Percentiles rank a stretch among this genome's conserved stretches.
Evolutionary conservation across 371 early-diverging fungal genomes (phyloP).

Genomic region (Aphelidium insulamus): DNA sequence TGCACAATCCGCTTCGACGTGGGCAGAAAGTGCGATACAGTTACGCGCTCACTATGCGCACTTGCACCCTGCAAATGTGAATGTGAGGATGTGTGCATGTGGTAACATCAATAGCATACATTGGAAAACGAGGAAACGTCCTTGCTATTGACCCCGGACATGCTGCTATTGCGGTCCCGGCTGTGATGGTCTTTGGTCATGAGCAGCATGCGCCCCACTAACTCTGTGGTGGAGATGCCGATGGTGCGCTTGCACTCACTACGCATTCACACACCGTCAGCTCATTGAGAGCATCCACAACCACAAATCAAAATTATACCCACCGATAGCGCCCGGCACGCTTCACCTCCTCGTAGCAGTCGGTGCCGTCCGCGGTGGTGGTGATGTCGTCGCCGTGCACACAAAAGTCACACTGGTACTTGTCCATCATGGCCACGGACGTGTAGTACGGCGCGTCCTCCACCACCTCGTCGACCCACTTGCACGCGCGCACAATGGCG

Average conservation of each 20-base stretch:
- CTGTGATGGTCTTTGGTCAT: conserved; percentile 72
- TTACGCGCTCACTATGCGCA: too few relatives aligned
- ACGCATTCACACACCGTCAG: conserved; percentile 1
- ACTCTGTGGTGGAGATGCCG: conserved; percentile 82
- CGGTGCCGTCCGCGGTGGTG: conserved; percentile 77
- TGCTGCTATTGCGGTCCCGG: conserved; percentile 19
- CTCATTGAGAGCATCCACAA: too few relatives aligned
- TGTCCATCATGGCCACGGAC: conserved; percentile 49
- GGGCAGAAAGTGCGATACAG: conserved; percentile 63
- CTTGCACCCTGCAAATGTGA: too few relatives aligned
- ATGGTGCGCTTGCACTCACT: conserved; percentile 78
- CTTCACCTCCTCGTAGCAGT: conserved; percentile 84
- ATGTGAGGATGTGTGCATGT: background rate
- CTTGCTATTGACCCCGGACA: conserved; percentile 30
- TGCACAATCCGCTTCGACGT: conserved; percentile 65
- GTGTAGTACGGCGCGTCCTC: conserved; percentile 83
- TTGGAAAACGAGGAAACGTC: conserved; percentile 34
- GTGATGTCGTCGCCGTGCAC: conserved; percentile 94
- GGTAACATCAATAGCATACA: conserved; percentile 1
- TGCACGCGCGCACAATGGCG: conserved; percentile 82
- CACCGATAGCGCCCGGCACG: conserved; percentile 75
- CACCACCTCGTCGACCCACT: conserved; percentile 89
- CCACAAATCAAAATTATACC: too few relatives aligned
- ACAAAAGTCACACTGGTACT: conserved; percentile 69
- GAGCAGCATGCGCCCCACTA: conserved; percentile 85